Evolutionary conservation across 2,329 filamentous ascomycete species (phyloP).

Genomic region (Cyclaneusma minus): DNA sequence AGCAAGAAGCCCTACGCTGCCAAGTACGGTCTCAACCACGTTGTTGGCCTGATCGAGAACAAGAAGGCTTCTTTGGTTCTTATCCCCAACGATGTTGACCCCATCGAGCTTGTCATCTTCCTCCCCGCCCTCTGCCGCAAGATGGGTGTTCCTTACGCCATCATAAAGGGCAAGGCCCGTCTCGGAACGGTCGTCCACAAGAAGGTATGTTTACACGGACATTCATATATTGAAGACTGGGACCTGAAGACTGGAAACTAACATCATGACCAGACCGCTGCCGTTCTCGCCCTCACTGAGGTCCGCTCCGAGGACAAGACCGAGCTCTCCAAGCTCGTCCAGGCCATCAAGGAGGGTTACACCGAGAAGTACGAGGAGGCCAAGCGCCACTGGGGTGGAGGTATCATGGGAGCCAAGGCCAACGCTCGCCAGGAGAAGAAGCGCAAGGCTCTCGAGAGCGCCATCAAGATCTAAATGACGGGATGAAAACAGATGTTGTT

Average conservation of each 20-base stretch:
- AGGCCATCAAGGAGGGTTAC: constrained; percentile 96
- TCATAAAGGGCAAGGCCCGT: constrained; percentile 99
- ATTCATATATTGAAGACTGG: not conserved
- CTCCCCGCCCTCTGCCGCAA: constrained; percentile 98
- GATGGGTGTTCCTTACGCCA: constrained; percentile 99
- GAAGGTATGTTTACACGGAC: constrained; percentile 47
- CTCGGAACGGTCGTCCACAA: constrained; percentile 99
- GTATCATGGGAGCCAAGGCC: constrained; percentile 94
- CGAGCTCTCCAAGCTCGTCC: constrained; percentile 93
- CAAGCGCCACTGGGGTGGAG: constrained; percentile 95
- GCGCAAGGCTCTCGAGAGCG: constrained; percentile 76
- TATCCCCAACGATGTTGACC: constrained; percentile 98
- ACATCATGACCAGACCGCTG: constrained; percentile 66
- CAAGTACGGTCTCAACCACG: constrained; percentile 99
- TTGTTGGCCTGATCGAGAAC: constrained; percentile 93
- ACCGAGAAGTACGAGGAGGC: constrained; percentile 85
- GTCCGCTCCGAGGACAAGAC: constrained; percentile 96
- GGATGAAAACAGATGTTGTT: no score
- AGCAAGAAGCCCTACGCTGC: constrained; percentile 99
- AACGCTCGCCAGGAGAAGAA: constrained; percentile 49
- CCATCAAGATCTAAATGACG: constrained; percentile 83
- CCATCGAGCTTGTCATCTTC: constrained; percentile 99
- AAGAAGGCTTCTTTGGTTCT: constrained; percentile 98
- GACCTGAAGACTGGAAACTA: no score
- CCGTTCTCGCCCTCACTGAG: constrained; percentile 90